Evolutionary conservation across 2,329 filamentous ascomycete genomes (phyloP).

Genomic region (Fusarium pseudograminearum): DNA sequence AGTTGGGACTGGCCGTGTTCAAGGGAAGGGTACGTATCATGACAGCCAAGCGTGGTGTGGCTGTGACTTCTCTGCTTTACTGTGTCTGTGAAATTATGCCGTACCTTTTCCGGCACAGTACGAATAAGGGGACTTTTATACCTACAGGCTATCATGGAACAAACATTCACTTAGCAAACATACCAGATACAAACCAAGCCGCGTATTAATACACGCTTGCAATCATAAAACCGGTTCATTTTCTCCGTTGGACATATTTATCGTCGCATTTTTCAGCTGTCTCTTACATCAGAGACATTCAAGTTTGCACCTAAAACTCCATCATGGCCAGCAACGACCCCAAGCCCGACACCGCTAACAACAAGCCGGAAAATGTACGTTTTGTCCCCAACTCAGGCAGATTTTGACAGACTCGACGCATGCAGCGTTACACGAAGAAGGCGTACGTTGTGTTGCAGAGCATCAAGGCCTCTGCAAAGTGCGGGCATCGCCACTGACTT

Average conservation of each 20-base stretch:
- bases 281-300: neutral
- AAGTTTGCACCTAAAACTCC: constrained; percentile 1
- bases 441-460: constrained; percentile 7
- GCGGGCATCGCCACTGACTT: constrained; percentile 33
- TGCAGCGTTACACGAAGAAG: constrained; percentile 11
- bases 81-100: neutral
- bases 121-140: constrained; percentile 28
- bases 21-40: constrained; percentile 37
- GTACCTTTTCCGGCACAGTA: constrained; percentile 40
- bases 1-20: neutral
- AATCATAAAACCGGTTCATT: neutral
- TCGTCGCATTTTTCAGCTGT: neutral
- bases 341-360: constrained; percentile 48
- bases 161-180: constrained; percentile 28
- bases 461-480: constrained; percentile 1
- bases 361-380: constrained; percentile 54
- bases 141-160: constrained; percentile 11
- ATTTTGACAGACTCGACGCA: neutral
- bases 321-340: constrained; percentile 56
- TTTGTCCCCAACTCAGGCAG: constrained; percentile 3
- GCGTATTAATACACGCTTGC: constrained; percentile 2
- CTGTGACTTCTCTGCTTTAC: neutral
- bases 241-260: neutral
- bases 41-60: constrained; percentile 9
- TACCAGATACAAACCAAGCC: constrained; percentile 3